Percentiles rank a stretch among this genome's conserved stretches.
Conservation (phyloP, 768 basidiomycete species). For the Tulasnella sp. region DNA sequence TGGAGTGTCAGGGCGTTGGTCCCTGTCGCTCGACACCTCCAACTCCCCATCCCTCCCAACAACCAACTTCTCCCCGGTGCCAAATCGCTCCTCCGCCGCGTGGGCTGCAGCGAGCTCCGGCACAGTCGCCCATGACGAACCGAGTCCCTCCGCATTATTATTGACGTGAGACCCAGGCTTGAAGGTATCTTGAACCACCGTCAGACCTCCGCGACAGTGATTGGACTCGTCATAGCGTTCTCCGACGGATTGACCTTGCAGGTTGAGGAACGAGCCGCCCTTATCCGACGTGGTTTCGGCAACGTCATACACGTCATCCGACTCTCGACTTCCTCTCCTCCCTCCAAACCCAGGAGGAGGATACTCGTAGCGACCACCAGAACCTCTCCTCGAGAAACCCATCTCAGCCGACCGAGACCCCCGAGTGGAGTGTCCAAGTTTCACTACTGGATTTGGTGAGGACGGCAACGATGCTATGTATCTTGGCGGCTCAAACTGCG, state of each 20-base stretch:
- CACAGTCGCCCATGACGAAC: constrained; percentile 1
- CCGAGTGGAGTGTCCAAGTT: background rate
- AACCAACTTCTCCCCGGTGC: background rate
- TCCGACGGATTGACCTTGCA: background rate
- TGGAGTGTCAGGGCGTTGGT: background rate
- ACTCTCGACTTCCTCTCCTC: background rate
- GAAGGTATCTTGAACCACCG: background rate
- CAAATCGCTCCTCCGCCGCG: background rate
- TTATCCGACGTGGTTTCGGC: background rate
- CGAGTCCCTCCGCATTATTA: background rate
- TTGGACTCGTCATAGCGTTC: background rate
- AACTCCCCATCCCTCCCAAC: background rate
- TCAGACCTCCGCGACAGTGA: background rate
- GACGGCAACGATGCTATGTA: background rate
- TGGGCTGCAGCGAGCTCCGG: background rate
- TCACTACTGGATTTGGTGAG: background rate
- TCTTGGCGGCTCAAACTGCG: background rate
- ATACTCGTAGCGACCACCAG: background rate
- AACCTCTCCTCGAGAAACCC: background rate
- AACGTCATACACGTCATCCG: background rate
- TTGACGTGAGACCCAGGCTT: background rate
- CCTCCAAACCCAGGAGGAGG: background rate
- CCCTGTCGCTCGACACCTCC: background rate
- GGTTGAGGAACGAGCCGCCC: background rate
- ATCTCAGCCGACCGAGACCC: background rate